Conservation (phyloP, 108 stramenopile genomes). For the Fragilaria radians region DNA sequence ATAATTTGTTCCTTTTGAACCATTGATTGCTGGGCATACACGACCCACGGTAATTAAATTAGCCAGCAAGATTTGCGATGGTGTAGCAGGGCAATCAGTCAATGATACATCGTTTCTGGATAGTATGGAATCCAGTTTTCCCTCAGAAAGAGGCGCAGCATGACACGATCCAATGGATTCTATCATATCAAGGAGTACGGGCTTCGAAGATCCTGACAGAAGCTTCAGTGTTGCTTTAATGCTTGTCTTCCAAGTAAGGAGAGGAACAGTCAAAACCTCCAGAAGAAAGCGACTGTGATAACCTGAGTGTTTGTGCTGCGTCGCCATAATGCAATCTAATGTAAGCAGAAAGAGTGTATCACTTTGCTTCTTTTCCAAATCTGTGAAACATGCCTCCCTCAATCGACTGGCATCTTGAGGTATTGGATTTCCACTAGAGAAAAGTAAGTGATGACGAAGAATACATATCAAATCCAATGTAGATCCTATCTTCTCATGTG, state of each 20-base stretch:
- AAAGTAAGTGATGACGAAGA: slow-evolving; percentile 39
- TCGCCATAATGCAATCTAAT: slow-evolving; percentile 15
- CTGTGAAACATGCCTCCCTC: slow-evolving; percentile 31
- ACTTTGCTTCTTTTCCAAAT: slow-evolving; percentile 35
- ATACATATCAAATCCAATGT: slow-evolving; percentile 20
- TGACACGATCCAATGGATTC: slow-evolving; percentile 27
- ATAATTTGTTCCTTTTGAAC: slow-evolving; percentile 32
- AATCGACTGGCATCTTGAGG: slow-evolving; percentile 33
- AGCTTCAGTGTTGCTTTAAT: slow-evolving; percentile 19
- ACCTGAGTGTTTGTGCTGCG: background rate
- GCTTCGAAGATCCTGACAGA: slow-evolving; percentile 1
- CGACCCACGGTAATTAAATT: slow-evolving; percentile 62
- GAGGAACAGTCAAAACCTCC: slow-evolving; percentile 64
- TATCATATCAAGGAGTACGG: slow-evolving; percentile 27
- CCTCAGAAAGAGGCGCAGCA: slow-evolving; percentile 27
- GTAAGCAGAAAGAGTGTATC: slow-evolving; percentile 30
- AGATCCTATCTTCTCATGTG: background rate
- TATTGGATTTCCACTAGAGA: slow-evolving; percentile 36
- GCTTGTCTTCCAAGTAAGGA: slow-evolving; percentile 63
- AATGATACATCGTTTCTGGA: slow-evolving; percentile 47
- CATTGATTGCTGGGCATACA: slow-evolving; percentile 42
- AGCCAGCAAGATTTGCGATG: slow-evolving; percentile 60
- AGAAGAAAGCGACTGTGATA: slow-evolving; percentile 37
- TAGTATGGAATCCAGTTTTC: slow-evolving; percentile 35
- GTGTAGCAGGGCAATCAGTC: slow-evolving; percentile 53